Percentiles rank a stretch among this genome's conserved stretches.
These are phyloP conservation scores for Medicago truncatula DNA, from an alignment of 306 rosid genomes.

Conservation along the genomic window MtrunA17r5.0-ANR NC_053045.1:35890501-35891000, in stretches of 20 bases:
- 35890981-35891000: background rate
- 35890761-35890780: background rate
- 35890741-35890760: constrained; percentile 1
- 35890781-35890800: background rate
- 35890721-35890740: constrained; percentile 4
- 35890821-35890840: background rate
- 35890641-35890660: background rate
- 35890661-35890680: background rate
- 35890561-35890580: too few species aligned
- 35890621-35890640: background rate
- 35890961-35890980: background rate
- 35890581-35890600: too few species aligned
- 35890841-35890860: constrained; percentile 22
- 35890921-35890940: constrained; percentile 33
- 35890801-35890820: constrained; percentile 16
- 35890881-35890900: constrained; percentile 10
- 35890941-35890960: constrained; percentile 29
- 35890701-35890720: background rate
- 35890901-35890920: constrained; percentile 10
- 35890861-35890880: constrained; percentile 7
- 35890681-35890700: background rate
- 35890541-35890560: too few species aligned
- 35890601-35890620: too few species aligned
- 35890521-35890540: too few species aligned
- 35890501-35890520: constrained; percentile 7